phyloP scores from a whole-genome alignment of 805 yeast species.

The Dipodascopsis uninucleata region DNA sequence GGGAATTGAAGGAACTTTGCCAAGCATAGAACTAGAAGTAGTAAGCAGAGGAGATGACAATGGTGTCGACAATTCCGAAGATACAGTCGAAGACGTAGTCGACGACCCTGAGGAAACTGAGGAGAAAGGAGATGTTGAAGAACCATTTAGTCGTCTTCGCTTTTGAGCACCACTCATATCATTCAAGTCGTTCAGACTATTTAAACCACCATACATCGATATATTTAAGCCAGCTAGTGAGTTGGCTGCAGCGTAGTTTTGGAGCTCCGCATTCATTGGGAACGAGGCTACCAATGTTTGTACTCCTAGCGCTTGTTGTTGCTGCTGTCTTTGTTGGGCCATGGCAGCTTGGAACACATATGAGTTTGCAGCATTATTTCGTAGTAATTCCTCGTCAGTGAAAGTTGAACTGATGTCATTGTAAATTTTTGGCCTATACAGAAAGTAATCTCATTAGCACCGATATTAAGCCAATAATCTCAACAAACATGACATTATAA shows the following conservation, averaged over 20 bases:
- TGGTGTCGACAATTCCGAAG: slow-evolving; percentile 25
- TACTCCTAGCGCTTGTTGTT: background rate
- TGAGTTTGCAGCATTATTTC: no score
- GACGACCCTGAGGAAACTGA: slow-evolving; percentile 2
- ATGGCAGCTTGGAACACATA: no score
- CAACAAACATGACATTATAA: background rate
- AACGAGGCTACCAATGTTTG: background rate
- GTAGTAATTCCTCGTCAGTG: no score
- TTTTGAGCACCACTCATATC: background rate
- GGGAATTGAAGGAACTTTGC: slow-evolving; percentile 1
- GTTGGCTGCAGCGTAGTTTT: background rate
- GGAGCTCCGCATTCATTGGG: background rate
- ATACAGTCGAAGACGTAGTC: slow-evolving; percentile 9
- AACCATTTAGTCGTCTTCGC: slow-evolving; percentile 10
- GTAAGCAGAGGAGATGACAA: slow-evolving; percentile 24
- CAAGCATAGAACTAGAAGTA: background rate
- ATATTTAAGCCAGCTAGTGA: slow-evolving; percentile 1
- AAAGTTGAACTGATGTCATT: slow-evolving; percentile 6
- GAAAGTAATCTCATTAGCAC: background rate
- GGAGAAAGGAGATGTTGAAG: slow-evolving; percentile 7
- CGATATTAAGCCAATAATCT: background rate
- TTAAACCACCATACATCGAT: background rate
- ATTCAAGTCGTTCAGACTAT: background rate
- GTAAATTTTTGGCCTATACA: slow-evolving; percentile 5
- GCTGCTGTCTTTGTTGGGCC: no score